Evolutionary conservation across 2,329 filamentous ascomycete genomes (phyloP), one percentile per base, ranked within the genome.

Genomic region (Phialocephala sp.): DNA sequence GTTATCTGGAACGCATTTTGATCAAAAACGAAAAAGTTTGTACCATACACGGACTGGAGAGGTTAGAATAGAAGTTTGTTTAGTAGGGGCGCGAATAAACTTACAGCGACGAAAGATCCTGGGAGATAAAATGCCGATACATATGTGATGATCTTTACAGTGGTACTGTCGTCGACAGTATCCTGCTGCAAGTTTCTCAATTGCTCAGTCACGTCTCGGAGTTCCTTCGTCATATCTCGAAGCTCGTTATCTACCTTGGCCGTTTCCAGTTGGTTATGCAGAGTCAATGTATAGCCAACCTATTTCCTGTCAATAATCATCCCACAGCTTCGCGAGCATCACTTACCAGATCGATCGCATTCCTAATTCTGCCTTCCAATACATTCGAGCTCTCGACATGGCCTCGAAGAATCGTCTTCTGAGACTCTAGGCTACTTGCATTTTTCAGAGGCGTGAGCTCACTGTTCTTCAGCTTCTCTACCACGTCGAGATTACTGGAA

Each of bases 1-100:
- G 43, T 47, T 47, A 47, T 47, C 43, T 20, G 43, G 43, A 4
- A 47, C n/a, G 43, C 43, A 47, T 47, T 47, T 18, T 20, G 43
- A 22, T 47, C 43, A n/a, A 47, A 47, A 20, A 20, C 18, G 43
- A 47, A 47, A 11, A 47, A 47, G 18, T 47, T 47, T n/a, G 18
- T 20, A 18, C 43, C 43, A n/a, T 47, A 47, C 14, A 47, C 18
- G 43, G 43, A 47, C 43, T 47, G 15, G 2, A 22, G 18, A 47
- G 4, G 43, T 20, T n/a, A 47, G 43, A 15, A n/a, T n/a, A n/a
- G n/a, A n/a, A n/a, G n/a, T n/a, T n/a, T n/a, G n/a, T n/a, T n/a
- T n/a, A n/a, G 14, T 39, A 39, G 43, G 9, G 18, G 15, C n/a
- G 15, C 18, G 41, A 43, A 43, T 18, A n/a, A 47, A 47, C 18